Evolutionary conservation across 768 basidiomycete species (phyloP).

Genomic region (Mycena pura): DNA sequence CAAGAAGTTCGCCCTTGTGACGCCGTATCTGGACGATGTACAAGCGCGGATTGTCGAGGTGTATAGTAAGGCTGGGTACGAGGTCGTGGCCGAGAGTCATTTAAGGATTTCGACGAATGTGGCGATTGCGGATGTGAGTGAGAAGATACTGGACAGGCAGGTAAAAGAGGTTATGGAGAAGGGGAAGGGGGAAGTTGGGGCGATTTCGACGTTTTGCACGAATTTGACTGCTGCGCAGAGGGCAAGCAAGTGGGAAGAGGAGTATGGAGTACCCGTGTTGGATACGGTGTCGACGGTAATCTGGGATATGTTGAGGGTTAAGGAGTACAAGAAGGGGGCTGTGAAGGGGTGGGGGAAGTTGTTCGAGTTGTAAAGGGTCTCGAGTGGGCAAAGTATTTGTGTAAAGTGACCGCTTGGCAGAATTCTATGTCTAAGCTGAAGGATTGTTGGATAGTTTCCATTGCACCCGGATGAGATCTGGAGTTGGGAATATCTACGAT

Average conservation of each 20-base stretch:
- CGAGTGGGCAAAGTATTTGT: not conserved
- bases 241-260: constrained; percentile 14
- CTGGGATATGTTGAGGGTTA: constrained; percentile 17
- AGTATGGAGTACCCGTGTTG: constrained; percentile 16
- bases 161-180: constrained; percentile 13
- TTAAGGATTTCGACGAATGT: constrained; percentile 13
- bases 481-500: not conserved
- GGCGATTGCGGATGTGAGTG: constrained; percentile 13
- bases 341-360: constrained; percentile 14
- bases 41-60: constrained; percentile 14
- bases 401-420: not conserved
- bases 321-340: constrained; percentile 7
- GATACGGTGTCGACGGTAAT: constrained; percentile 13
- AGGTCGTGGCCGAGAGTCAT: constrained; percentile 13
- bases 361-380: constrained; percentile 12
- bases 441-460: constrained; percentile 8
- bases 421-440: constrained; percentile 1
- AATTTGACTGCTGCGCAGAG: constrained; percentile 15
- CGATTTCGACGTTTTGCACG: constrained; percentile 13
- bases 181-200: constrained; percentile 10
- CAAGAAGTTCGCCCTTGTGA: constrained; percentile 15
- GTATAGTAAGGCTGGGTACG: constrained; percentile 14
- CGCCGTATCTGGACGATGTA: constrained; percentile 15
- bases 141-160: constrained; percentile 9
- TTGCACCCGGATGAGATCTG: constrained; percentile 4